These are phyloP conservation scores for Chlamydomonas incerta DNA, from an alignment of 139 green algal genomes.

Conservation along the genomic window DNA sequence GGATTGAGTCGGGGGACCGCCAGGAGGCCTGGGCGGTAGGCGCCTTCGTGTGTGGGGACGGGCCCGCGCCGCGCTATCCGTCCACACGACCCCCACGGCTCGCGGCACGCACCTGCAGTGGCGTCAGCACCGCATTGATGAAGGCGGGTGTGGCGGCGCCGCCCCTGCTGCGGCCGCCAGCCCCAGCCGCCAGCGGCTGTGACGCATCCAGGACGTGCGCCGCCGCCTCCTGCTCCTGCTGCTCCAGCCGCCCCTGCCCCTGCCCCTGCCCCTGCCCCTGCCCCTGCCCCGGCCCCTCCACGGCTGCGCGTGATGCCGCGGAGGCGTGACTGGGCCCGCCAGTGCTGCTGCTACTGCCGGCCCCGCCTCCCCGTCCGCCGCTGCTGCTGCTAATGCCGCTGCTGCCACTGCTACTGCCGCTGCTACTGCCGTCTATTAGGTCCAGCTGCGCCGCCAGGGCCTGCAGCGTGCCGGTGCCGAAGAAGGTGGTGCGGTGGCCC, in stretches of 20 bases:
- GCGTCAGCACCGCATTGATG: conserved; percentile 67
- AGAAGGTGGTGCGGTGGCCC: conserved; percentile 41
- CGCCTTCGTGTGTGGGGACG: too few species aligned
- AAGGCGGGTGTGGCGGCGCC: conserved; percentile 49
- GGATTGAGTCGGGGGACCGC: too few species aligned
- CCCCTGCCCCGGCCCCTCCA: neutral
- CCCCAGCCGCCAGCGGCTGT: too few species aligned
- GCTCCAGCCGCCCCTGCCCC: neutral
- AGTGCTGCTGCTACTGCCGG: neutral
- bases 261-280: neutral
- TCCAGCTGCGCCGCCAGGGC: neutral
- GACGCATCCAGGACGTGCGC: too few species aligned
- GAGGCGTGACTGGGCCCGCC: neutral
- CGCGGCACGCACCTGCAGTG: conserved; percentile 62
- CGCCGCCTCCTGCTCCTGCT: neutral
- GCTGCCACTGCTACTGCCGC: neutral
- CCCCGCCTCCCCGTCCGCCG: neutral
- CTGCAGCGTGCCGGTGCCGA: conserved; percentile 53
- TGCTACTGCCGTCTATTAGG: neutral
- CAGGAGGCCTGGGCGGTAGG: too few species aligned
- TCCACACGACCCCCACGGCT: too few species aligned
- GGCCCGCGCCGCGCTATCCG: too few species aligned
- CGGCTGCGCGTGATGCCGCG: too few species aligned
- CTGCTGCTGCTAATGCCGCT: neutral
- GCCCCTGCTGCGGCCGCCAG: neutral